Base-by-base conservation (phyloP, 139 green algal species). In the Protoeuglena noctilucae region DNA sequence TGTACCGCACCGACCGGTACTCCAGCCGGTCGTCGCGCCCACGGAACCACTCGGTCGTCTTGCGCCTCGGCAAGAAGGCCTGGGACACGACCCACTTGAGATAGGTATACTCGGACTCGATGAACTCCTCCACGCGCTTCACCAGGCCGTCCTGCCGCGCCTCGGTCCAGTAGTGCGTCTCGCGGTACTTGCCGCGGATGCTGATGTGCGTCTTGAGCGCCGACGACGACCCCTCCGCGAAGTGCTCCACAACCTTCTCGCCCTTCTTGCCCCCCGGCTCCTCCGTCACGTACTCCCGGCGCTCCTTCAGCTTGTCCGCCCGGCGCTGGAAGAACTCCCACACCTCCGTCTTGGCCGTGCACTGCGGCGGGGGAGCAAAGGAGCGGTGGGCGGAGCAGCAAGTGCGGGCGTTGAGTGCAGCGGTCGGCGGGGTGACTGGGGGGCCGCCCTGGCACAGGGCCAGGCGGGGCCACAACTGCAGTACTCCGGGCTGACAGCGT, bases 1-100 rank as follows among this genome's bases (percentile, higher is more conserved):
- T 59, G 59, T 85, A 92, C 1, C 70, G 80, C 18, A 78, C 74
- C 5, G 60, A 80, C 46, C 80, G 68, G 70, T 84, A 86, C 18
- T 81, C 26, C 6, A 93, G 64, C 2, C 64, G 59, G 56, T 93
- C 83, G 22, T 84, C 74, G 5, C 83, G 66, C n/a, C 62, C 64
- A 1, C 57, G 40, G 28, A 81, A 89, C 12, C 34, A 64, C 55
- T 85, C 77, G 1, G 74, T 74, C 12, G 74, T 62, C 61, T 79
- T 80, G 5, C 41, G 47, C n/a, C 60, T 55, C 45, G 18, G 45
- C 12, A 28, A 12, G 12, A 51, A 26, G 5, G 45, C n/a, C 45
- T 5, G 5, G 45, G n/a, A 17, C 34, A 19, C 34, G 34, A 43
- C 9, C 34, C 34, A 43, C 9, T 43, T 43, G 9, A 19, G 7